Conservation (phyloP, 257 asterid species). For the Nicotiana tabacum region DNA sequence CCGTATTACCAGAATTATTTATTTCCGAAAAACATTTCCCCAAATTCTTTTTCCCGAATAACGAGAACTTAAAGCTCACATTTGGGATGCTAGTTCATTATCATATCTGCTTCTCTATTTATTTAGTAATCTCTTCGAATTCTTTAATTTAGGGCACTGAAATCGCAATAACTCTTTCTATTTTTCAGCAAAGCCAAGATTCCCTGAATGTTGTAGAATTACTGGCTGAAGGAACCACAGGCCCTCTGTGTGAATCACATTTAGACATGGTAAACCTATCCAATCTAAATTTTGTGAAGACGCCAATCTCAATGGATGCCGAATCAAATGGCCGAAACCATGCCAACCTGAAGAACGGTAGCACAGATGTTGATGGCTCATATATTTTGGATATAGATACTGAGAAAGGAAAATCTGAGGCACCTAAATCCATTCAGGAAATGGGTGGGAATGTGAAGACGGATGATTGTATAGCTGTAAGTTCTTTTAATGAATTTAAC, state of each 20-base stretch:
- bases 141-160: neutral
- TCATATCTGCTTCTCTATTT: neutral
- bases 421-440: conserved; percentile 37
- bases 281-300: conserved; percentile 38
- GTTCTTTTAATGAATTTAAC: conserved; percentile 19
- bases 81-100: neutral
- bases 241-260: conserved; percentile 15
- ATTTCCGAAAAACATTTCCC: neutral
- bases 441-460: conserved; percentile 36
- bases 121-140: neutral
- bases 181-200: conserved; percentile 27
- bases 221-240: conserved; percentile 16
- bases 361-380: conserved; percentile 34
- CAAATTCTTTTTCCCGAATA: neutral
- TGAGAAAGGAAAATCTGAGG: conserved; percentile 64
- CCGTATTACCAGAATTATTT: neutral
- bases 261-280: conserved; percentile 3
- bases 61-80: neutral
- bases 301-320: conserved; percentile 34
- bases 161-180: neutral
- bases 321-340: conserved; percentile 35
- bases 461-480: conserved; percentile 61
- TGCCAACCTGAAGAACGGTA: conserved; percentile 39
- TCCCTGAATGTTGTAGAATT: conserved; percentile 10
- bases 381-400: conserved; percentile 41